Evolutionary conservation across 2,329 filamentous ascomycete genomes (phyloP).

Genomic region (Exophiala dermatitidis): DNA sequence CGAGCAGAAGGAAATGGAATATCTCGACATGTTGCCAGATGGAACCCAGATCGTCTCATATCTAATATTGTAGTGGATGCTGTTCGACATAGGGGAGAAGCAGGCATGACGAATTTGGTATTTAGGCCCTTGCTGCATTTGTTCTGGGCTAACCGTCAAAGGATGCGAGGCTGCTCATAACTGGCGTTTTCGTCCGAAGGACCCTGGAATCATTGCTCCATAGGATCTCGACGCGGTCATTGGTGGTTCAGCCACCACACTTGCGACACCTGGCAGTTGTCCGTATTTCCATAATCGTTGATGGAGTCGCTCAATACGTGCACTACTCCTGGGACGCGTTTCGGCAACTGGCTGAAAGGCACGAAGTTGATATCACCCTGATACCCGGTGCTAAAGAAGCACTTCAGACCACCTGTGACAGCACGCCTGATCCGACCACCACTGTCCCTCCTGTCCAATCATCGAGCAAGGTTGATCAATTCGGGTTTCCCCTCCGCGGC

Average conservation of each 20-base stretch:
- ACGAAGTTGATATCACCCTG: slow-evolving; percentile 28
- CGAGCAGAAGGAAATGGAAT: slow-evolving; percentile 1
- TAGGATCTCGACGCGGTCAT: slow-evolving; percentile 50
- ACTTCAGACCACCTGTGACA: background rate
- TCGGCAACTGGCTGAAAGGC: slow-evolving; percentile 45
- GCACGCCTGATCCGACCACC: background rate
- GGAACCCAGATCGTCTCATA: slow-evolving; percentile 48
- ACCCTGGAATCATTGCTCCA: slow-evolving; percentile 48
- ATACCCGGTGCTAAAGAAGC: slow-evolving; percentile 17
- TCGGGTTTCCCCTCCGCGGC: slow-evolving; percentile 41
- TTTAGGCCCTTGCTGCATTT: background rate
- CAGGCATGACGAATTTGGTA: slow-evolving; percentile 45
- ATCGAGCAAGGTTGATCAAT: slow-evolving; percentile 32
- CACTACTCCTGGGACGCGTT: slow-evolving; percentile 51
- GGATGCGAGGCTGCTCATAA: slow-evolving; percentile 33
- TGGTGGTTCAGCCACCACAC: slow-evolving; percentile 51
- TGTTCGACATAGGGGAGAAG: slow-evolving; percentile 40
- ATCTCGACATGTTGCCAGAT: slow-evolving; percentile 42
- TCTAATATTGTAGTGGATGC: slow-evolving; percentile 48
- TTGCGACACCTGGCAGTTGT: slow-evolving; percentile 52
- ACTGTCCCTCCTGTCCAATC: background rate
- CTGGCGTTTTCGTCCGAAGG: slow-evolving; percentile 48
- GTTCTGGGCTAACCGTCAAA: slow-evolving; percentile 2
- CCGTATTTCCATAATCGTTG: slow-evolving; percentile 45
- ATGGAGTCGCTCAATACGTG: slow-evolving; percentile 46